Evolutionary conservation across 225 moss, liverwort and hornwort genomes (phyloP).

Genomic region (Pseudisothecium myosuroides): DNA sequence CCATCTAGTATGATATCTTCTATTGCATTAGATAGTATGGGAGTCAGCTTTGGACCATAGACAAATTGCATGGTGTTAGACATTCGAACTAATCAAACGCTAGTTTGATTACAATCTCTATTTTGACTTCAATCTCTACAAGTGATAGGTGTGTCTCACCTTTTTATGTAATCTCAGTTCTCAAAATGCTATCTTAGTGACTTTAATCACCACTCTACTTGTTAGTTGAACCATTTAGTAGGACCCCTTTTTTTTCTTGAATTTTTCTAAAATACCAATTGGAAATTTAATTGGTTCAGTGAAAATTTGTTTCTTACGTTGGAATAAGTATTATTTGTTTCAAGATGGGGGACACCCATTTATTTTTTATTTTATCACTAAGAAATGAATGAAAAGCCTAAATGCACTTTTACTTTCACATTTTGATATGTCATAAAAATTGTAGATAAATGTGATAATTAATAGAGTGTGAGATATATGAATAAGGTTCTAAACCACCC

Average conservation of each 20-base stretch:
- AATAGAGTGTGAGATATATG: not conserved
- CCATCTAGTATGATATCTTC: not conserved
- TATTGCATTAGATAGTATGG: not conserved
- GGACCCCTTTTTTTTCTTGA: not conserved
- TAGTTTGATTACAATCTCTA: not conserved
- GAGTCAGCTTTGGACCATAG: fast-evolving
- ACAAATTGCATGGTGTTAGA: not conserved
- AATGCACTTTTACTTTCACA: not conserved
- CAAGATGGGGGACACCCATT: fast-evolving
- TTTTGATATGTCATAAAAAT: not conserved
- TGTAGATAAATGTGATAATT: not conserved
- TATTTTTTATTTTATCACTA: not conserved
- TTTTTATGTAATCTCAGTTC: not conserved
- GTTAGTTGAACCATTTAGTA: not conserved
- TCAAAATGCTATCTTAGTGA: not conserved
- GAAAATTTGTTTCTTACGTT: not conserved
- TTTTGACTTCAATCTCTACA: not conserved
- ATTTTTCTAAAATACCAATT: not conserved
- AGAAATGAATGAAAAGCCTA: not conserved
- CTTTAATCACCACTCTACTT: fast-evolving
- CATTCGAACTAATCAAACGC: not conserved
- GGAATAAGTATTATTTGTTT: not conserved
- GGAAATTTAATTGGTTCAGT: not conserved
- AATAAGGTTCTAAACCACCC: not conserved
- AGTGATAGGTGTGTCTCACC: not conserved